Evolutionary conservation across 2,329 filamentous ascomycete genomes (phyloP).

Genomic region (Rhinocladiella similis): DNA sequence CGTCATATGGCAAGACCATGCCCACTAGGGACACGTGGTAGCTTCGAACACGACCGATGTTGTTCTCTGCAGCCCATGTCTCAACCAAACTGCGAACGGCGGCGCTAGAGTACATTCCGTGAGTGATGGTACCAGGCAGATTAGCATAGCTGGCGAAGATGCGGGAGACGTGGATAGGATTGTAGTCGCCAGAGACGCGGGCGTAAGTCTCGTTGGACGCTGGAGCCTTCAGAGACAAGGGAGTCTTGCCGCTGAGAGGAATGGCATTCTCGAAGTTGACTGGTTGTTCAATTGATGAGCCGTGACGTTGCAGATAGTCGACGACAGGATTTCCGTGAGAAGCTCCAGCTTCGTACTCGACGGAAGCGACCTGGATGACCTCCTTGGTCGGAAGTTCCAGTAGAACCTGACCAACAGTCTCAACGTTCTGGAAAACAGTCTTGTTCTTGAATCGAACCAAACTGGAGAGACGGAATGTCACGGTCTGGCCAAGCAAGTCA

Average conservation of each 20-base stretch:
- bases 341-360: constrained; percentile 87
- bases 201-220: constrained; percentile 98
- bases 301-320: constrained; percentile 91
- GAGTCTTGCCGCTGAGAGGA: constrained; percentile 87
- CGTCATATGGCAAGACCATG: constrained; percentile 97
- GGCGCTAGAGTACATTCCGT: constrained; percentile 99
- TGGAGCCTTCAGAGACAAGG: constrained; percentile 83
- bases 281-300: constrained; percentile 90
- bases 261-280: constrained; percentile 98
- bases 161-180: constrained; percentile 96
- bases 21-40: constrained; percentile 97
- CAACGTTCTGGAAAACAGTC: constrained; percentile 84
- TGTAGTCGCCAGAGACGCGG: constrained; percentile 96
- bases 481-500: constrained; percentile 85
- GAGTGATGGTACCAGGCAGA: constrained; percentile 93
- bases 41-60: constrained; percentile 92
- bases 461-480: constrained; percentile 94
- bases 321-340: constrained; percentile 96
- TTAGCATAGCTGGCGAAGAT: constrained; percentile 96
- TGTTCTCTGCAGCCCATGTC: constrained; percentile 99
- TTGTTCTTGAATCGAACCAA: constrained; percentile 93
- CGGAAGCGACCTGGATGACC: constrained; percentile 93
- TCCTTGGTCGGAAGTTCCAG: constrained; percentile 96
- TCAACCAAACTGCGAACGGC: constrained; percentile 94
- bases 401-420: constrained; percentile 89